A percentile compares a stretch with the other conserved stretches of the same genome.
Conservation (phyloP, 176 grass and related monocot species). For the Avena atlantica region DNA sequence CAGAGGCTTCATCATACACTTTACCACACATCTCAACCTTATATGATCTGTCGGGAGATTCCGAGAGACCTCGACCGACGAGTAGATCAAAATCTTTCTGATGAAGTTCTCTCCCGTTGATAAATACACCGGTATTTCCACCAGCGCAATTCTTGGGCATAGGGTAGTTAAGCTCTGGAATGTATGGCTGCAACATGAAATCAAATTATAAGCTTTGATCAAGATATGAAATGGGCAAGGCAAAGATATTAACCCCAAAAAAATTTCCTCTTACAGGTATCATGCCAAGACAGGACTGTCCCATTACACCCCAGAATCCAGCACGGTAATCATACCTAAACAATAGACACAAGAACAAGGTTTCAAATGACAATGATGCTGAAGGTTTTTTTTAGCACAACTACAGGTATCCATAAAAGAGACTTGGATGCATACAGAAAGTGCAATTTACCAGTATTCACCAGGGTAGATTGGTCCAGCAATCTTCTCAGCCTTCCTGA, state of each 20-base stretch:
- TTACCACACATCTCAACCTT: conserved; percentile 87
- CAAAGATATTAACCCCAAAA: neutral
- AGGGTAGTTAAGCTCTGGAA: conserved; percentile 90
- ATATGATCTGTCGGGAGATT: conserved; percentile 71
- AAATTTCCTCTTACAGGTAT: conserved; percentile 72
- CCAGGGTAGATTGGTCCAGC: conserved; percentile 83
- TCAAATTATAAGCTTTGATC: conserved; percentile 29
- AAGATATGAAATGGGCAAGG: conserved; percentile 19
- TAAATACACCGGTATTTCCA: conserved; percentile 76
- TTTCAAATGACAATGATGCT: neutral
- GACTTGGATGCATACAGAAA: neutral
- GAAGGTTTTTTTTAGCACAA: neutral
- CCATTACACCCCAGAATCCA: conserved; percentile 94
- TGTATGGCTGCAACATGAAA: conserved; percentile 67
- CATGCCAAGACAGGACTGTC: conserved; percentile 89
- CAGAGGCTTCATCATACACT: conserved; percentile 81
- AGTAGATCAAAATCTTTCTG: conserved; percentile 88
- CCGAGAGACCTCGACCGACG: conserved; percentile 67
- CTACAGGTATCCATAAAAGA: neutral
- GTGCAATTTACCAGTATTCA: conserved; percentile 74
- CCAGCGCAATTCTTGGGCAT: conserved; percentile 83
- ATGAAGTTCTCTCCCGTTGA: conserved; percentile 94
- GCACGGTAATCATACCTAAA: conserved; percentile 91
- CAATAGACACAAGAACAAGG: conserved; percentile 24
- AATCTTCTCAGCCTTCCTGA: conserved; percentile 93